Evolutionary conservation across 148 eudicot genomes (phyloP).

Genomic region (Camellia japonica): DNA sequence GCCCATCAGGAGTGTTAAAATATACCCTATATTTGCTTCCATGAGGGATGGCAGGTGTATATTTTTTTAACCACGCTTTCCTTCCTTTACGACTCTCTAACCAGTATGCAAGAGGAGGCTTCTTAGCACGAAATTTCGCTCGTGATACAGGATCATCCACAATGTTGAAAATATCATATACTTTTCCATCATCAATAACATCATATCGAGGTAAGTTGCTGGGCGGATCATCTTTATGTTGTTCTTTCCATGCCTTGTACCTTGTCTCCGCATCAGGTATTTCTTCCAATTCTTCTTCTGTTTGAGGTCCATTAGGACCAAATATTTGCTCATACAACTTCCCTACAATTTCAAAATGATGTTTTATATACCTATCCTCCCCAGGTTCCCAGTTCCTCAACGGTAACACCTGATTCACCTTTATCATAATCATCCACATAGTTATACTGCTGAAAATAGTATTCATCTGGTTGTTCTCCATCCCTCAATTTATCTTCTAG

Average conservation of each 20-base stretch:
- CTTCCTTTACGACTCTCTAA: constrained; percentile 88
- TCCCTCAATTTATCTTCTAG: constrained; percentile 87
- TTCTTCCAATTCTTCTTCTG: constrained; percentile 80
- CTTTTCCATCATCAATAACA: constrained; percentile 77
- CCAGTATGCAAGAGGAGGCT: constrained; percentile 95
- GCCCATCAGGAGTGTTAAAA: constrained; percentile 90
- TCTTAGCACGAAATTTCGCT: constrained; percentile 67
- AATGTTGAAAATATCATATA: constrained; percentile 61
- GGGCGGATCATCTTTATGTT: constrained; percentile 93
- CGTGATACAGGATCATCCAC: constrained; percentile 70
- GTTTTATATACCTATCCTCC: constrained; percentile 68
- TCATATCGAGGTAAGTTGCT: constrained; percentile 68
- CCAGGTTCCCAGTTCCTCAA: constrained; percentile 98
- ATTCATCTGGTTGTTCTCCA: constrained; percentile 82
- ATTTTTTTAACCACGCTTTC: constrained; percentile 93
- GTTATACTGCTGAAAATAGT: constrained; percentile 89
- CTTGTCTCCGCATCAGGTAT: constrained; percentile 87
- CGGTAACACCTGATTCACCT: constrained; percentile 79
- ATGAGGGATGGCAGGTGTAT: constrained; percentile 75
- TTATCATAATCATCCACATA: constrained; percentile 87
- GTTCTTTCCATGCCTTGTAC: constrained; percentile 80
- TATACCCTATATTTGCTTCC: constrained; percentile 95
- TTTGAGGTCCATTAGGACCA: constrained; percentile 98
- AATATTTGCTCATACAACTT: constrained; percentile 85
- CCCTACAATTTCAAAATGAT: constrained; percentile 67